Percentiles rank a stretch among this genome's conserved stretches.
phyloP scores from a whole-genome alignment of 805 yeast genomes.

The Hanseniaspora guilliermondii region DNA sequence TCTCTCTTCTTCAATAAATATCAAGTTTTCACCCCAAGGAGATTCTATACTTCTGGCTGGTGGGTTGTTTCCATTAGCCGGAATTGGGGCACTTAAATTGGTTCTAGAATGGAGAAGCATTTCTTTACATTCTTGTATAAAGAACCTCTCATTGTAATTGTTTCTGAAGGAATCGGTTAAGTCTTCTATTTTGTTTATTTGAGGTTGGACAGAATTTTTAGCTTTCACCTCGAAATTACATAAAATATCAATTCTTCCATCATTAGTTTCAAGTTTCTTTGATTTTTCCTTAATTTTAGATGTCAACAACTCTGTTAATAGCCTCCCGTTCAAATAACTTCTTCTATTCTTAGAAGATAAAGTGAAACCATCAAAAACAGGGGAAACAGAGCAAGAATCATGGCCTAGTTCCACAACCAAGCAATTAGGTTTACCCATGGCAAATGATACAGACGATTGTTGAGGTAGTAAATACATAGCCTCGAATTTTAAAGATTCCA shows the following conservation, averaged over 20 bases:
- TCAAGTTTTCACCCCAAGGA: constrained; percentile 60
- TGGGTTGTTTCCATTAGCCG: constrained; percentile 20
- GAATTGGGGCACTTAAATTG: constrained; percentile 17
- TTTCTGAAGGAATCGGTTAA: constrained; percentile 36
- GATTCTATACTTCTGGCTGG: constrained; percentile 49
- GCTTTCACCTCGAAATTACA: constrained; percentile 26
- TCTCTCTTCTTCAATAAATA: constrained; percentile 45
- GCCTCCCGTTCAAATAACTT: constrained; percentile 65
- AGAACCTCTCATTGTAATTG: constrained; percentile 40
- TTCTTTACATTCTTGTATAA: constrained; percentile 67
- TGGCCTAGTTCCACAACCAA: constrained; percentile 79
- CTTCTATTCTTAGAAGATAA: constrained; percentile 55
- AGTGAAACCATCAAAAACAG: constrained; percentile 72
- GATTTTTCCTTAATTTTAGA: constrained; percentile 24
- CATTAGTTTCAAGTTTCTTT: not conserved
- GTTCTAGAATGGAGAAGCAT: constrained; percentile 40
- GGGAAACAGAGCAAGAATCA: constrained; percentile 63
- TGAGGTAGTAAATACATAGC: constrained; percentile 71
- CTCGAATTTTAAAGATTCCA: constrained; percentile 60
- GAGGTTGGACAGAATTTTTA: constrained; percentile 14
- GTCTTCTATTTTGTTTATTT: constrained; percentile 19
- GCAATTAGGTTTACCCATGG: constrained; percentile 78
- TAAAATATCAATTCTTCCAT: constrained; percentile 18
- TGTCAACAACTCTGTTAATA: constrained; percentile 29
- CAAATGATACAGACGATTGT: constrained; percentile 82